Evolutionary conservation across 179 eudicot species (phyloP).

Genomic region (Carnegiea gigantea): DNA sequence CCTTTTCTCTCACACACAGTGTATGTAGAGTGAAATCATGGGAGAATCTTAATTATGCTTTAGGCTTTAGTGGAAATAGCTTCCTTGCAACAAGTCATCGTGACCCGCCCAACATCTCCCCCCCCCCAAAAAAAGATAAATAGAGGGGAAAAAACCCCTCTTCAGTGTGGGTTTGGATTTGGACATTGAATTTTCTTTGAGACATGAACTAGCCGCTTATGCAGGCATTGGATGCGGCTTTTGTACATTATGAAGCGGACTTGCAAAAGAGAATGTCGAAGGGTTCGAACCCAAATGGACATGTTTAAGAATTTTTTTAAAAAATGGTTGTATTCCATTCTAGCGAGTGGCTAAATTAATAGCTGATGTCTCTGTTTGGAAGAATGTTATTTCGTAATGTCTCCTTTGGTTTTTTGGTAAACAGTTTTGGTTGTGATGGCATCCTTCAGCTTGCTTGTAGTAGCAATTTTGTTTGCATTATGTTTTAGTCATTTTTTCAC

Average conservation of each 20-base stretch:
- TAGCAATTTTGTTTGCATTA: not conserved
- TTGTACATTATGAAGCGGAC: conserved; percentile 80
- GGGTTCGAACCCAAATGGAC: conserved; percentile 57
- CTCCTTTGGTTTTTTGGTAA: not conserved
- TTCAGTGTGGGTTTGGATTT: not conserved
- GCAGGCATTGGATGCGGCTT: conserved; percentile 93
- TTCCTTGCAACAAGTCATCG: too few relatives aligned
- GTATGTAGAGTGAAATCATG: too few relatives aligned
- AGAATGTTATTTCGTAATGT: too few relatives aligned
- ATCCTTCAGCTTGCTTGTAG: not conserved
- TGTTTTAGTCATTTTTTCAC: too few relatives aligned
- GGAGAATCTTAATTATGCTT: too few relatives aligned
- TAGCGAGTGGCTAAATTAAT: not conserved
- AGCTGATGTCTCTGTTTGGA: too few relatives aligned
- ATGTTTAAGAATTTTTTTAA: conserved; percentile 19
- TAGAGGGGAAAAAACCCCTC: too few relatives aligned
- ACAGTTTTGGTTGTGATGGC: not conserved
- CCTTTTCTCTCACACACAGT: too few relatives aligned
- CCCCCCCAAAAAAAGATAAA: too few relatives aligned
- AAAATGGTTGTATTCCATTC: not conserved
- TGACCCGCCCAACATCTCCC: too few relatives aligned
- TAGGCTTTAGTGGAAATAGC: too few relatives aligned
- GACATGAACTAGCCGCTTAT: conserved; percentile 6
- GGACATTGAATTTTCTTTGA: not conserved
- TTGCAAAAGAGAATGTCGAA: conserved; percentile 60